Percentiles rank a stretch among this genome's conserved stretches.
These are phyloP conservation scores for Cryphonectria japonica DNA, from an alignment of 2,329 filamentous ascomycete genomes.

Conservation along the genomic window DNA sequence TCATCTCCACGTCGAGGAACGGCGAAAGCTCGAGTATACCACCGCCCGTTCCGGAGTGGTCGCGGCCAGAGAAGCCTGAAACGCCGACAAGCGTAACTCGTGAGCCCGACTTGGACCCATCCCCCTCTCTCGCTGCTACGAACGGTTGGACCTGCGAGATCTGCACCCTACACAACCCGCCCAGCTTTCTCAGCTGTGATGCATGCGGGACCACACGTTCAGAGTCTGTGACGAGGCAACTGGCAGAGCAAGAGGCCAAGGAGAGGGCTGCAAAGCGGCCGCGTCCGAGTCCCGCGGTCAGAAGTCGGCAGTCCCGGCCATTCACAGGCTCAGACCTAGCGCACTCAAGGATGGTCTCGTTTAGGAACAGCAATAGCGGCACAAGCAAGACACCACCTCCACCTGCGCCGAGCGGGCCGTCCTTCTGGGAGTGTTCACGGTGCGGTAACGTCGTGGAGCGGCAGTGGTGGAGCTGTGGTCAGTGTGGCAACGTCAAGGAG, in stretches of 20 bases:
- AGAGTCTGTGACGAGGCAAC: conserved; percentile 32
- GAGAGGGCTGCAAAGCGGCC: conserved; percentile 26
- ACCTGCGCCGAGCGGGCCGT: conserved; percentile 33
- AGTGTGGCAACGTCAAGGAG: conserved; percentile 59
- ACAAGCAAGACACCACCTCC: conserved; percentile 22
- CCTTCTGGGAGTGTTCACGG: conserved; percentile 55
- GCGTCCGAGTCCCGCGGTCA: neutral
- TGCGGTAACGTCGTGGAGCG: conserved; percentile 57
- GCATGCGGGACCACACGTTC: conserved; percentile 55
- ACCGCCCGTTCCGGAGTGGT: conserved; percentile 26
- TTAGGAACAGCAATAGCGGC: conserved; percentile 27
- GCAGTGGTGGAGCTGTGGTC: conserved; percentile 61
- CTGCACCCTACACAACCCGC: conserved; percentile 62
- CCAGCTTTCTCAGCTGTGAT: conserved; percentile 57
- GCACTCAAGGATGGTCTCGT: conserved; percentile 29
- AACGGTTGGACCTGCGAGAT: conserved; percentile 55
- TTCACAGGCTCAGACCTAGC: conserved; percentile 16
- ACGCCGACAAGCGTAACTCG: neutral
- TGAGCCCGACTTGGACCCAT: neutral
- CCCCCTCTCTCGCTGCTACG: conserved; percentile 23
- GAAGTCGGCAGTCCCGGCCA: conserved; percentile 8
- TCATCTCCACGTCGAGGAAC: conserved; percentile 34
- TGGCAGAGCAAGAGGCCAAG: conserved; percentile 26
- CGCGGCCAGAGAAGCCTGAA: conserved; percentile 14
- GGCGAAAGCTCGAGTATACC: conserved; percentile 33